These are phyloP conservation scores for Kwoniella newhampshirensis DNA, from an alignment of 768 basidiomycete species.

Conservation along the genomic window DNA sequence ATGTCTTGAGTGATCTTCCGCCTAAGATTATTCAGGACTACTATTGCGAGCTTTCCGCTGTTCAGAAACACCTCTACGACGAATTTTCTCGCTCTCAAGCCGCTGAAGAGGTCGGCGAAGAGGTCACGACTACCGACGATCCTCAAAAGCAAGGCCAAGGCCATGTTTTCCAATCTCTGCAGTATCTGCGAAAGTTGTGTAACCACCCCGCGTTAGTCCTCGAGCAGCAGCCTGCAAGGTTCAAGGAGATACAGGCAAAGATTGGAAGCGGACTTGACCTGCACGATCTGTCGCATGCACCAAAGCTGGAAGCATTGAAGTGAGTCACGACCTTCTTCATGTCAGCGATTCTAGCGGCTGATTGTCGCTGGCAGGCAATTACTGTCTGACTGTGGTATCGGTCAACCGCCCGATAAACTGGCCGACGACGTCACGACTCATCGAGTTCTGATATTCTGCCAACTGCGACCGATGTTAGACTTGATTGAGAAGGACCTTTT, in stretches of 20 bases:
- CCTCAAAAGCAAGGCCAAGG: conserved; percentile 59
- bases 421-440: conserved; percentile 74
- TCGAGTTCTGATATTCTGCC: conserved; percentile 98
- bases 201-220: conserved; percentile 93
- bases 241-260: conserved; percentile 58
- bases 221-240: conserved; percentile 65
- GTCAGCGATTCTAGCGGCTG: not conserved
- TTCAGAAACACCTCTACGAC: conserved; percentile 93
- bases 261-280: conserved; percentile 47
- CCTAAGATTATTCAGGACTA: conserved; percentile 99
- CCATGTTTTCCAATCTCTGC: conserved; percentile 94
- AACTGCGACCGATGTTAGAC: conserved; percentile 98
- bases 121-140: conserved; percentile 58
- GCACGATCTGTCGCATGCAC: conserved; percentile 83
- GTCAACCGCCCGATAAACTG: conserved; percentile 66
- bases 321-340: conserved; percentile 54
- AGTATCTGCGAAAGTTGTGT: conserved; percentile 95
- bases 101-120: conserved; percentile 64
- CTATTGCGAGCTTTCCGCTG: conserved; percentile 91
- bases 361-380: conserved; percentile 67
- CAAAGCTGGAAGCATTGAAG: conserved; percentile 88
- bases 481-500: conserved; percentile 94
- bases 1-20: conserved; percentile 90
- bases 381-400: conserved; percentile 90
- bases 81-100: conserved; percentile 83